Evolutionary conservation across 2,329 filamentous ascomycete genomes (phyloP), one percentile per base, ranked within the genome.

Genomic region (Stromatinia cepivora): DNA sequence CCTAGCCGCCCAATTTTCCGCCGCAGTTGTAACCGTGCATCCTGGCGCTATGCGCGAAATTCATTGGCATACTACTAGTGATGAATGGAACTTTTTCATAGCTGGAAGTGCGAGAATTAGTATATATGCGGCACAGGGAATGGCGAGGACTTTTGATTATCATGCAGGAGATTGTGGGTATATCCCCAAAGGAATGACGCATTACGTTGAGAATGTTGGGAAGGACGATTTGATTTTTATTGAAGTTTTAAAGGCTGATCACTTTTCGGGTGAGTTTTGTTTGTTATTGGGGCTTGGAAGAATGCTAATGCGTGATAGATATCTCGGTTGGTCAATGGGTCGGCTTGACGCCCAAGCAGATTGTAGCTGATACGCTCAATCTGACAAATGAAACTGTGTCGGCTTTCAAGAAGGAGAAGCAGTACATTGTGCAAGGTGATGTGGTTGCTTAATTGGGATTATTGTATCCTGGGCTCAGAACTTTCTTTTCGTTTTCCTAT

Each of bases 11-110:
- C 91, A 88, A 0, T 85, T 93, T 28, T 90, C 91, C 0, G 90
- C 91, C 0, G 91, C 90, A 0, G 85, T 93, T 75, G 85, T 92
- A 25, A 85, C 86, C 50, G 91, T 94, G 71, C 82, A 90, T 72
- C 90, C 91, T 4, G 75, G 75, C 2, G 75, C 75, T 8, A 67
- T 77, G 48, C 71, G 75, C 17, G 75, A 76, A 58, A 92, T 67
- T 8, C 91, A 94, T 81, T 94, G 91, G 91, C 91, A 94, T 76
- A 90, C 90, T 0, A 88, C 87, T 57, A 90, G 90, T 17, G 91
- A 93, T 75, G 91, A 93, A 78, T 94, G 91, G 91, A 91, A 88
- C 9, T 94, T 91, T 79, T 93, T 94, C 82, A 86, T 94, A 77
- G 81, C 81, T 36, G 92, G 92, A 0, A 86, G 87, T 53, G 92